phyloP scores from a whole-genome alignment of 169 alveolate species.

The Theileria annulata region DNA sequence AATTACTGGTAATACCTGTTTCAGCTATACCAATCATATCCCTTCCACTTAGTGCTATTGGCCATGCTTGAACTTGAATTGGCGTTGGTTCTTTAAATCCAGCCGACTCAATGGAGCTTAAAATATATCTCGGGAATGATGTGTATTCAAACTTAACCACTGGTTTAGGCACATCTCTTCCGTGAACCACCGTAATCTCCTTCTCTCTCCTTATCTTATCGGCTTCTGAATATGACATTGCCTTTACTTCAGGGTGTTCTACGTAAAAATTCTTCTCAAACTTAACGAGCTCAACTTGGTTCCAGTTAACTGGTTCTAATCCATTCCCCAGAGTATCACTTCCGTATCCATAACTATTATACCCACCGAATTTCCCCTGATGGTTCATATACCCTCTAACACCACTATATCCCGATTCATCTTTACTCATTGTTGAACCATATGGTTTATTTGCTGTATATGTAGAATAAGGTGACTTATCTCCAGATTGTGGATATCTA shows the following conservation, averaged over 20 bases:
- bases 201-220: constrained; percentile 81
- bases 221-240: constrained; percentile 82
- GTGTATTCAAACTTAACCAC: constrained; percentile 87
- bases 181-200: constrained; percentile 84
- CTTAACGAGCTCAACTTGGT: constrained; percentile 78
- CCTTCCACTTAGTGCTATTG: constrained; percentile 91
- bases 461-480: not conserved
- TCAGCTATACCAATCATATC: constrained; percentile 98
- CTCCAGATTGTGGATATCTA: not conserved
- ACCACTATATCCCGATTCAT: not conserved
- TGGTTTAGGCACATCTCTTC: constrained; percentile 90
- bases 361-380: not conserved
- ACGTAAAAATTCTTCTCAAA: constrained; percentile 91
- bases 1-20: constrained; percentile 68
- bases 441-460: not conserved
- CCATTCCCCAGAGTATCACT: constrained; percentile 68
- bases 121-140: constrained; percentile 91
- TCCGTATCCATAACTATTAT: not conserved
- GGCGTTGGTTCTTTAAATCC: constrained; percentile 93
- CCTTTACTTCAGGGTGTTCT: constrained; percentile 86
- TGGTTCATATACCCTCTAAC: not conserved
- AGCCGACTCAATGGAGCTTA: constrained; percentile 81
- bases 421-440: not conserved
- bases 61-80: constrained; percentile 96
- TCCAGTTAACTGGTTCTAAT: constrained; percentile 84